Evolutionary conservation across 2,329 filamentous ascomycete genomes (phyloP).

Genomic region (Fonsecaea monophora): DNA sequence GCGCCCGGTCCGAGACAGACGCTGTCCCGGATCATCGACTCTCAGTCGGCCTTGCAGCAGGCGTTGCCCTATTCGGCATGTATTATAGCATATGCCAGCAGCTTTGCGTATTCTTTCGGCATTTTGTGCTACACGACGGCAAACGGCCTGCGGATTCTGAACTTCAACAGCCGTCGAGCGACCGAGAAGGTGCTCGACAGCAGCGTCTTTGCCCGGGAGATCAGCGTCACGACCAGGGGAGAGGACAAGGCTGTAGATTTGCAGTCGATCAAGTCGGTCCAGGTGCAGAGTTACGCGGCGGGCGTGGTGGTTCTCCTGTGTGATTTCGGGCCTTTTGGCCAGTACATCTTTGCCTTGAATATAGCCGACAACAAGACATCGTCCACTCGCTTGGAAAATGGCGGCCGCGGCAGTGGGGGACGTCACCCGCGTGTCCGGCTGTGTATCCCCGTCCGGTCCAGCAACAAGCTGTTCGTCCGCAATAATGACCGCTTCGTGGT

Average conservation of each 20-base stretch:
- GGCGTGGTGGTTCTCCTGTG: slow-evolving; percentile 66
- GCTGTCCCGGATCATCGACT: slow-evolving; percentile 65
- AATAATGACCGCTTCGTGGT: slow-evolving; percentile 68
- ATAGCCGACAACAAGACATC: slow-evolving; percentile 40
- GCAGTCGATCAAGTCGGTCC: slow-evolving; percentile 44
- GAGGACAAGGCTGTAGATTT: slow-evolving; percentile 35
- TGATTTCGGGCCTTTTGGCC: slow-evolving; percentile 50
- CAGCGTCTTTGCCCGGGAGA: slow-evolving; percentile 48
- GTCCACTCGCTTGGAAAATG: neutral
- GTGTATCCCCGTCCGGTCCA: slow-evolving; percentile 52
- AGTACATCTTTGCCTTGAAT: slow-evolving; percentile 63
- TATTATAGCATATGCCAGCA: slow-evolving; percentile 65
- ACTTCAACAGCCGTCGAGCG: slow-evolving; percentile 59
- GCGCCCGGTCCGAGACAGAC: slow-evolving; percentile 56
- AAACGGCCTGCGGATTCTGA: slow-evolving; percentile 63
- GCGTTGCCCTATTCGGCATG: slow-evolving; percentile 68
- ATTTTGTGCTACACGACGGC: slow-evolving; percentile 68
- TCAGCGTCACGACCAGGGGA: neutral
- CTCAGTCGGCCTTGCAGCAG: slow-evolving; percentile 59
- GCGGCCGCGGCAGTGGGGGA: slow-evolving; percentile 16
- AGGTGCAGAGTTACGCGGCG: slow-evolving; percentile 64
- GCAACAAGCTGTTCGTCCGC: slow-evolving; percentile 69
- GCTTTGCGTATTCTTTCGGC: slow-evolving; percentile 69
- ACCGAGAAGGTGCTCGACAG: slow-evolving; percentile 65
- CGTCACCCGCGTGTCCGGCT: slow-evolving; percentile 49